Base-by-base conservation (phyloP, 2,329 filamentous ascomycete genomes). In the Lachnellula cervina region DNA sequence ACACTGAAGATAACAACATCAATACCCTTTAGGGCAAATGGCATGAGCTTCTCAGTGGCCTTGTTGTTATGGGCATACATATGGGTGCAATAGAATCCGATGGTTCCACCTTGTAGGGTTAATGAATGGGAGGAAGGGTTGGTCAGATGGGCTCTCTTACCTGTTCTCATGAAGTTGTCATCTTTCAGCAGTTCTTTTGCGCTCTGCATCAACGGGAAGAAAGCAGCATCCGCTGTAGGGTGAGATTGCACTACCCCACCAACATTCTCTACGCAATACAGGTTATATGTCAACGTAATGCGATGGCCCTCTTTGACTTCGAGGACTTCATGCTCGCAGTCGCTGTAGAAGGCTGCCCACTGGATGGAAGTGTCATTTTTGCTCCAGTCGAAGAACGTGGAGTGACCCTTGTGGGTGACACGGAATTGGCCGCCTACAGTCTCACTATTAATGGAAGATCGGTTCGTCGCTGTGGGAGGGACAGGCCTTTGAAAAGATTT, bases 211-310 rank as follows among this genome's bases (percentile, higher is more conserved):
- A 56, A 44, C 28, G 48, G 45, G 21, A 40, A 55, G 11, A 32
- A 21, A 19, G 7, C 6, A 14, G 52, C 46, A 13, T 45, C 40
- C 14, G 40, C 46, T 5, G 28, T 44, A 0, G 52, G 52, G 19
- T 28, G 35, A 5, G 21, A 6, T 17, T 49, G 35, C 8, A 50
- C 5, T 4, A 40, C 21, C 14, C 46, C 52, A 25, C 47, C 46
- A 11, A 50, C 17, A 5, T 38, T 21, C 13, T 40, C 9, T 28
- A 25, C 68, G 13, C 71, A 68, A 57, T 74, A 82, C 3, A 86
- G 69, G 55, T 84, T 83, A 68, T 85, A 84, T 0, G 80, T 84
- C 25, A 86, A 64, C 0, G 79, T 84, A 16, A 84, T 57, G 0
- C 80, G 76, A 56, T 84, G 72, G 0, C 81, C 81, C 1, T 68